Evolutionary conservation across 306 rosid species (phyloP).

Genomic region (Quercus gilva): DNA sequence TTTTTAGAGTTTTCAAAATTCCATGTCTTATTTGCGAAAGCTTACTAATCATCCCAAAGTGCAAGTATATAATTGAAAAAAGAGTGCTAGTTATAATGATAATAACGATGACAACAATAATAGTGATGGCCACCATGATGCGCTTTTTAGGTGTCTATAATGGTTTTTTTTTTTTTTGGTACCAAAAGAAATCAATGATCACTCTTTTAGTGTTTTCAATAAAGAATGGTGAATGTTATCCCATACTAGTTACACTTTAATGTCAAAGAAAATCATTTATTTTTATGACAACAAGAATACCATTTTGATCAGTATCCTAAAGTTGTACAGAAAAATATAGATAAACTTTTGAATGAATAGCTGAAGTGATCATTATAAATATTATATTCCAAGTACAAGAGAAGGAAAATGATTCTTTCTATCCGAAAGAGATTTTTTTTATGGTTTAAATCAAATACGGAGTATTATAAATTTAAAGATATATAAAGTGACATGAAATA

Average conservation of each 20-base stretch:
- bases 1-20: not conserved
- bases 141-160: not conserved
- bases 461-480: no score
- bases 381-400: conserved; percentile 9
- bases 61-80: no score
- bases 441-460: no score
- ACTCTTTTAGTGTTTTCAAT: not conserved
- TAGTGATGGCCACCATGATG: not conserved
- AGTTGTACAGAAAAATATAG: not conserved
- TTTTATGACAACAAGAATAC: not conserved
- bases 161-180: not conserved
- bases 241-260: not conserved
- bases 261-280: not conserved
- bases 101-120: not conserved
- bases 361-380: not conserved
- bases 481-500: no score
- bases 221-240: not conserved
- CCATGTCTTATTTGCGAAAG: not conserved
- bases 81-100: not conserved
- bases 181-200: not conserved
- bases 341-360: not conserved
- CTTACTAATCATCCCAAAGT: no score
- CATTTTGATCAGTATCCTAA: not conserved
- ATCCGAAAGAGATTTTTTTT: no score
- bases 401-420: not conserved